Base-by-base conservation (phyloP, 2,329 filamentous ascomycete species). In the Colletotrichum phormii region DNA sequence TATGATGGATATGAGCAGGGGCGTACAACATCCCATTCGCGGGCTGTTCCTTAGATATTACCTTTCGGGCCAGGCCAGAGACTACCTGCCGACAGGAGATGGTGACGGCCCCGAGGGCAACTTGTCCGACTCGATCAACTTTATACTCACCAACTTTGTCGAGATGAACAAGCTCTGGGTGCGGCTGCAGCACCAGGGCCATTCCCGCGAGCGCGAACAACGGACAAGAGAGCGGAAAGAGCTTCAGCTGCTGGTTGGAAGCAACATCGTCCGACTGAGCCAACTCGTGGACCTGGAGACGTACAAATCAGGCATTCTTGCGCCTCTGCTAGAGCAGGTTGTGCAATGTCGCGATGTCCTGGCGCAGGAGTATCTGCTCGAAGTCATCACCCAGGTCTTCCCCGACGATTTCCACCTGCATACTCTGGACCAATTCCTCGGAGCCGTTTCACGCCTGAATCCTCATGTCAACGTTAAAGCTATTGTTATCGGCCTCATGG, bases 141-240 rank as follows among this genome's bases (percentile, higher is more conserved):
- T 99, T 81, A 93, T 98, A 67, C 86, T 99, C 80, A 99, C 97
- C 73, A 99, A 99, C 79, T 99, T 99, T 80, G 97, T 99, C 77
- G 97, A 99, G 85, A 99, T 99, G 97, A 99, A 99, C 86, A 99
- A 99, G 88, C 89, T 99, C 42, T 99, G 97, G 97, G 97, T 99
- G 75, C 92, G 97, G 55, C 86, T 98, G 80, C 97, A 99, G 82
- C 97, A 99, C 82, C 97, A 99, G 81, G 97, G 97, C 31, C 97
- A 98, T 81, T 99, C 97, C 51, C 90, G 96, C 78, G 97, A 99
- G 83, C 89, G 97, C 64, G 97, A 99, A 75, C 93, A 97, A 84
- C 89, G 97, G 77, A 98, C 95, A 71, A 95, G 97, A 79, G 97
- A 99, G 85, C 89, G 97, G 78, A 95, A 97, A 82, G 97, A 99